Evolutionary conservation across 2,329 filamentous ascomycete species (phyloP).

Genomic region (Colletotrichum sublineola): DNA sequence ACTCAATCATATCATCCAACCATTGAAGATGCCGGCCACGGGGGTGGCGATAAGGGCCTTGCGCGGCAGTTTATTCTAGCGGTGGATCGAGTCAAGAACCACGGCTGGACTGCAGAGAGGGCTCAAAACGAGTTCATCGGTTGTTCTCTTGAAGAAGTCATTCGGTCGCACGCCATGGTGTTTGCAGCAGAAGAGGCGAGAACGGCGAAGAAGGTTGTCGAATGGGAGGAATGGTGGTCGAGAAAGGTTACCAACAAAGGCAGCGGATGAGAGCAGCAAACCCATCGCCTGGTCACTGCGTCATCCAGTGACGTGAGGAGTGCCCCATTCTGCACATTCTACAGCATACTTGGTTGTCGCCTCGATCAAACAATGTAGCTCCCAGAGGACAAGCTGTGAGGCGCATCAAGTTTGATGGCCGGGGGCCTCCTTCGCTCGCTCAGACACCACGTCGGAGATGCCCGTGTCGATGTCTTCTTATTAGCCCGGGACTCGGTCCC

Average conservation of each 20-base stretch:
- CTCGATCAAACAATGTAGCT: background rate
- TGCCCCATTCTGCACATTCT: too few relatives aligned
- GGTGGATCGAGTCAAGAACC: constrained; percentile 82
- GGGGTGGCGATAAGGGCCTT: constrained; percentile 61
- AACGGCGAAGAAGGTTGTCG: constrained; percentile 74
- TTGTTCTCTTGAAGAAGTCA: constrained; percentile 85
- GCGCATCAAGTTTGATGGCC: background rate
- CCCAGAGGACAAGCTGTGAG: background rate
- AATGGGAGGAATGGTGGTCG: constrained; percentile 84
- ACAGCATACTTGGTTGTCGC: background rate
- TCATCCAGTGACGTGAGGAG: background rate
- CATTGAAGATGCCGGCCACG: constrained; percentile 40
- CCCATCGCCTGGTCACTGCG: background rate
- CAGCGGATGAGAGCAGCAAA: constrained; percentile 9
- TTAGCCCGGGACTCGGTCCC: constrained; percentile 3
- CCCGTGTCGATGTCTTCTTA: constrained; percentile 3
- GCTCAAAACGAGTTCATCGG: constrained; percentile 84
- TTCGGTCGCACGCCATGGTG: constrained; percentile 92
- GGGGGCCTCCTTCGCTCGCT: background rate
- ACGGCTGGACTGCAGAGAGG: constrained; percentile 72
- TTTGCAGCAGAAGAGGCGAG: constrained; percentile 95
- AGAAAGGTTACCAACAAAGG: constrained; percentile 46
- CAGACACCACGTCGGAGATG: background rate
- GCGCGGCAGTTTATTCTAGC: constrained; percentile 86
- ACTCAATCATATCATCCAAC: constrained; percentile 39